Evolutionary conservation across 2,329 filamentous ascomycete genomes (phyloP), one percentile per base, ranked within the genome.

Genomic region (Talaromyces sp.): DNA sequence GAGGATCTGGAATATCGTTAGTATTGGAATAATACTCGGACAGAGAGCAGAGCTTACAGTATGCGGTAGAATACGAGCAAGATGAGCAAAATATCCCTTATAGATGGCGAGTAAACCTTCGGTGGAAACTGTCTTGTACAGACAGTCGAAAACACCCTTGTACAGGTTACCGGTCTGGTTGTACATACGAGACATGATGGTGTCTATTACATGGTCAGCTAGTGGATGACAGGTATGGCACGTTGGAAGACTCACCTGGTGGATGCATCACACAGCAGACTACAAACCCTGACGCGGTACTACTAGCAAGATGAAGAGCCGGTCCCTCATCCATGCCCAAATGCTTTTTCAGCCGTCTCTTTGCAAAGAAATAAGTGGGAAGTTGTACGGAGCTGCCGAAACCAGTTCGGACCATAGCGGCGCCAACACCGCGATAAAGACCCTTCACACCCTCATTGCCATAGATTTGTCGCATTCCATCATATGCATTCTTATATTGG

Each of bases 101-200:
- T 99, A 99, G 66, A 99, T 91, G 67, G 95, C 95, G 56, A 98
- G 81, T 61, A 97, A 73, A 25, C 95, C 95, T 77, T 99, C 95
- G 0, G 92, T 97, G 76, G 89, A 90, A 67, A 99, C 85, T 0
- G 95, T 99, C 81, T 97, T 93, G 76, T 86, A 87, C 67, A 98
- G 80, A 77, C 95, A 99, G 80, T 99, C 95, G 69, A 96, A 91
- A 4, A 96, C 92, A 66, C 93, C 91, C 71, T 86, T 89, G 83
- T 99, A 99, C n/a, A 99, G 85, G 76, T 97, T 96, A 61, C 95
- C 95, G 68, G 93, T 96, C 78, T 99, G 95, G 82, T 99, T 99
- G 84, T 99, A 99, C 84, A 99, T 89, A 68, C 95, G 90, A 68
- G 92, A 95, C 95, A 99, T 99, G 80, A 99, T 91, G 5, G 95